Evolutionary conservation across 2,329 filamentous ascomycete genomes (phyloP).

Genomic region (Pseudogymnoascus sp.): DNA sequence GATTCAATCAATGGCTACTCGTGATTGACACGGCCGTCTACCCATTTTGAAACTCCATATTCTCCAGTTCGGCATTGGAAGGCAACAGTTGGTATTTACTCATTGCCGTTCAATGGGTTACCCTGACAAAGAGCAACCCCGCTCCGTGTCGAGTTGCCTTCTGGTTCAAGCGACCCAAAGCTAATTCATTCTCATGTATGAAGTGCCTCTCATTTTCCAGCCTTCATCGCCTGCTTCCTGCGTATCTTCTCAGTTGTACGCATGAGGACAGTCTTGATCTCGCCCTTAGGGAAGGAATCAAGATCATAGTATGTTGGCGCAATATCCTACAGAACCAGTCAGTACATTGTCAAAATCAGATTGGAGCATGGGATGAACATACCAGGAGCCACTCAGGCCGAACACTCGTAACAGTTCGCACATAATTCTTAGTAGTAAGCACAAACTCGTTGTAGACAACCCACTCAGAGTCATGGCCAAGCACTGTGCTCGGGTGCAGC

Average conservation of each 20-base stretch:
- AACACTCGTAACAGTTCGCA: constrained; percentile 85
- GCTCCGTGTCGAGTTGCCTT: neutral
- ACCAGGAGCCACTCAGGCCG: constrained; percentile 91
- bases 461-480: constrained; percentile 88
- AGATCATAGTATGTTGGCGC: constrained; percentile 90
- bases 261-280: constrained; percentile 64
- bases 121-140: neutral
- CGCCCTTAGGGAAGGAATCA: constrained; percentile 72
- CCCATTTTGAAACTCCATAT: constrained; percentile 4
- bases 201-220: neutral
- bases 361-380: constrained; percentile 32
- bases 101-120: neutral
- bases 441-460: constrained; percentile 98
- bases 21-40: neutral
- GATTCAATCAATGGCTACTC: neutral
- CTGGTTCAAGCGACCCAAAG: neutral
- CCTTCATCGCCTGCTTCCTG: constrained; percentile 33
- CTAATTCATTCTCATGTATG: neutral
- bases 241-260: constrained; percentile 52
- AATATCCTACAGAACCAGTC: constrained; percentile 60
- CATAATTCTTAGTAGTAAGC: constrained; percentile 95
- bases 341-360: constrained; percentile 19
- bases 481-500: constrained; percentile 85
- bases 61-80: neutral
- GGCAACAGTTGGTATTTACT: constrained; percentile 1